Evolutionary conservation across 495 filamentous ascomycete species (phyloP), one percentile per base, ranked within the genome.

Genomic region (Hyaloscypha finlandica): DNA sequence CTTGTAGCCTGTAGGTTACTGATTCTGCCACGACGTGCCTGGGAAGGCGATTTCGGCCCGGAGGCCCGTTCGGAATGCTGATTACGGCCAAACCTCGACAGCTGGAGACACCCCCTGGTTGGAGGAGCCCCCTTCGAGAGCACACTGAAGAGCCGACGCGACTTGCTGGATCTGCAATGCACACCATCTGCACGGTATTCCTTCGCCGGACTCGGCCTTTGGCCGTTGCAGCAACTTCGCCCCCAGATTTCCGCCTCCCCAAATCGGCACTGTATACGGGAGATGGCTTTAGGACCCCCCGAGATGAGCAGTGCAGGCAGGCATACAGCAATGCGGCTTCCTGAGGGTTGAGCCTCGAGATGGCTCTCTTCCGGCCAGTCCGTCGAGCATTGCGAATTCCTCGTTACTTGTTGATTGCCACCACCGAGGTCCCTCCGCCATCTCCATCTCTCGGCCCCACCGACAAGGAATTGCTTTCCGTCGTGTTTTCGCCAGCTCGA

Each of bases 391-490:
- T 54, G 22, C 20, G 0, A 35, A 20, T 8, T 51, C 57, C 37
- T 32, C 62, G 29, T 12, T 48, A 19, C 1, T 42, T 57, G 25
- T 2, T 48, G 19, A 0, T 42, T 57, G 29, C 22, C 55, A n/a
- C 48, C 59, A 67, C 65, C 59, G 59, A 51, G 31, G 20, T 60
- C 66, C n/a, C 30, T 31, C 59, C 54, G 56, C 54, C 42, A 59
- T 60, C 55, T 55, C 54, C 42, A 59, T 60, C 55, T 55, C 61
- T 60, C 52, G 56, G 16, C n/a, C 19, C 19, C 35, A 12, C 35
- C 35, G 35, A 33, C 37, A 33, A 52, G 42, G 25, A 63, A 66
- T n/a, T n/a, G 33, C 16, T 31, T 51, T 57, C 32, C 37, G 22
- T 16, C 53, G 16, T 39, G 37, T 56, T n/a, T n/a, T 51, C 51